Evolutionary conservation across 257 asterid species (phyloP).

Genomic region (Orobanche coerulescens): DNA sequence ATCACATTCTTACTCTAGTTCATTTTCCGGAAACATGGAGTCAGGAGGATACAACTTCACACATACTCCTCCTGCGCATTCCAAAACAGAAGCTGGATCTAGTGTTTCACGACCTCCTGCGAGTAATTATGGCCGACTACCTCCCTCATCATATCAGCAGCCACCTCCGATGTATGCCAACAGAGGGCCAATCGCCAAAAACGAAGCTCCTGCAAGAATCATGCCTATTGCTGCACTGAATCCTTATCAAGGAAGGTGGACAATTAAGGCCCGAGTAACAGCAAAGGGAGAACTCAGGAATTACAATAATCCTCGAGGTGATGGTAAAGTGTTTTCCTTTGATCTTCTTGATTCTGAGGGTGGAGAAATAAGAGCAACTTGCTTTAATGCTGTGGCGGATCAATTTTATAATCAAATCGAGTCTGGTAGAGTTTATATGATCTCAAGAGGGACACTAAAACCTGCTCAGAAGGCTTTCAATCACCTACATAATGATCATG

Average conservation of each 20-base stretch:
- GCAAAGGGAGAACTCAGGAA: constrained; percentile 67
- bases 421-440: constrained; percentile 60
- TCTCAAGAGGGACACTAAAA: constrained; percentile 63
- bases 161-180: constrained; percentile 57
- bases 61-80: constrained; percentile 28
- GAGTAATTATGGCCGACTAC: constrained; percentile 52
- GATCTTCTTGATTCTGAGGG: constrained; percentile 91
- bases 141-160: constrained; percentile 53
- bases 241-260: constrained; percentile 89
- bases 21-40: constrained; percentile 34
- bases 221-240: constrained; percentile 75
- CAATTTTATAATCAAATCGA: constrained; percentile 61
- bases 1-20: constrained; percentile 31
- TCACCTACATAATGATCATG: constrained; percentile 76
- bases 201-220: constrained; percentile 72
- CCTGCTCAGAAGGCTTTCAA: constrained; percentile 71
- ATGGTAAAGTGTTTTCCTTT: constrained; percentile 88
- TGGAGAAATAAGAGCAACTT: constrained; percentile 88
- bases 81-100: constrained; percentile 39
- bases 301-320: constrained; percentile 68
- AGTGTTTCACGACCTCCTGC: constrained; percentile 40
- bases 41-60: constrained; percentile 35
- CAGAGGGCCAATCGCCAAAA: constrained; percentile 77
- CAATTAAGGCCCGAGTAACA: constrained; percentile 90
- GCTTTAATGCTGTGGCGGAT: constrained; percentile 88